A percentile compares a stretch with the other conserved stretches of the same genome.
Conservation (phyloP, 306 rosid species). For the Quercus cerris region DNA sequence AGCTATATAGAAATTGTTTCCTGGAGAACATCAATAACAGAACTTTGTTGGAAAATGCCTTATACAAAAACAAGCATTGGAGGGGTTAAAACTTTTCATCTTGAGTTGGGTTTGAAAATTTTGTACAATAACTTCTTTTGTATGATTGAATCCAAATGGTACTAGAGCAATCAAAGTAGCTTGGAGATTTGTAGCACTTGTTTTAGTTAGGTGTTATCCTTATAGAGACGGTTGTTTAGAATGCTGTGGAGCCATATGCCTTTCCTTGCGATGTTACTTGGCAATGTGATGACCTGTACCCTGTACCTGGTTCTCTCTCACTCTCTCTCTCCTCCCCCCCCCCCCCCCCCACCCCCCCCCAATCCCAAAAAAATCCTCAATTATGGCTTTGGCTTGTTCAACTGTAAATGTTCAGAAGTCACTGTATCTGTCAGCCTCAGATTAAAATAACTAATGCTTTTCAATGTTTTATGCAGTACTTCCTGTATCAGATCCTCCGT, state of each 20-base stretch:
- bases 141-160: neutral
- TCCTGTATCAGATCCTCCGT: constrained; percentile 92
- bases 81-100: neutral
- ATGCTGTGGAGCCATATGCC: neutral
- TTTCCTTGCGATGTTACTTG: neutral
- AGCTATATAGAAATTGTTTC: neutral
- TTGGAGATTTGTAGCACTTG: neutral
- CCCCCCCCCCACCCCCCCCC: no score
- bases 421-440: neutral
- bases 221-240: neutral
- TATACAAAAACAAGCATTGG: neutral
- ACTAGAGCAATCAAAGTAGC: neutral
- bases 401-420: neutral
- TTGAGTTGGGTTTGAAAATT: neutral
- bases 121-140: neutral
- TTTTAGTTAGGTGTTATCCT: neutral
- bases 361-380: neutral
- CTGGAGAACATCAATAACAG: neutral
- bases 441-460: neutral
- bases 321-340: no score
- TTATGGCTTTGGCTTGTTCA: neutral
- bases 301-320: no score
- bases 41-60: neutral
- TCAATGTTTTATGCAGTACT: constrained; percentile 55
- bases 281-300: neutral